These are phyloP conservation scores for Thermochaetoides thermophila DNA, from an alignment of 495 filamentous ascomycete genomes.

Conservation along the genomic window DNA sequence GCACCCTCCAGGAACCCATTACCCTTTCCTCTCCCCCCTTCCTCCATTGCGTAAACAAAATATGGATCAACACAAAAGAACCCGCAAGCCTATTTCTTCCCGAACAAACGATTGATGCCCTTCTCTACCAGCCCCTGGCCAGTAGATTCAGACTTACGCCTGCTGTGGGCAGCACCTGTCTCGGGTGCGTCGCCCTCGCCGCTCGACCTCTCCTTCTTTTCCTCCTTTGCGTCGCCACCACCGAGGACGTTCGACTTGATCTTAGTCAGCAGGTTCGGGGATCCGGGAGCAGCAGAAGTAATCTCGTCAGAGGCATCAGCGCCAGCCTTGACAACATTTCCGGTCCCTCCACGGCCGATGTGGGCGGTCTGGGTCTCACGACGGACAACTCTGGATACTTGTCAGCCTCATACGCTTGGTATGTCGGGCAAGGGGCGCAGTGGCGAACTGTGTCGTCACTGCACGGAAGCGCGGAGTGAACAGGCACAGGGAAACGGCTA, in stretches of 20 bases:
- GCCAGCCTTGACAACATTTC: constrained; percentile 33
- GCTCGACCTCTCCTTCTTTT: background rate
- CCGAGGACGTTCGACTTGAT: background rate
- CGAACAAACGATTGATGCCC: constrained; percentile 38
- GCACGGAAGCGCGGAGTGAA: no score
- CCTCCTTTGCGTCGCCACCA: background rate
- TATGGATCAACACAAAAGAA: no score
- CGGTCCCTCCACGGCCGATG: constrained; percentile 41
- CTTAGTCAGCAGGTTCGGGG: background rate
- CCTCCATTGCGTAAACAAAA: no score
- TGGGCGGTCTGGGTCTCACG: constrained; percentile 24
- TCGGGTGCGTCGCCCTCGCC: background rate
- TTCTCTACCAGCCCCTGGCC: constrained; percentile 36
- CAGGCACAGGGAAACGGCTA: constrained; percentile 3
- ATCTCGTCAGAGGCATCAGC: background rate
- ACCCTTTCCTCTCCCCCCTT: no score
- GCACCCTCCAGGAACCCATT: no score
- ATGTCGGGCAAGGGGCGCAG: no score
- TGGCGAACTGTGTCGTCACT: no score
- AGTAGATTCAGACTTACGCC: constrained; percentile 8
- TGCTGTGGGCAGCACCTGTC: no score
- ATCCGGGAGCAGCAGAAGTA: no score
- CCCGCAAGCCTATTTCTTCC: constrained; percentile 25
- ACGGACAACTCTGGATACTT: constrained; percentile 23
- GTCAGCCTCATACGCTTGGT: no score